These are phyloP conservation scores for Bruguiera sexangula DNA, from an alignment of 345 rosid genomes.

Conservation along the genomic window DNA sequence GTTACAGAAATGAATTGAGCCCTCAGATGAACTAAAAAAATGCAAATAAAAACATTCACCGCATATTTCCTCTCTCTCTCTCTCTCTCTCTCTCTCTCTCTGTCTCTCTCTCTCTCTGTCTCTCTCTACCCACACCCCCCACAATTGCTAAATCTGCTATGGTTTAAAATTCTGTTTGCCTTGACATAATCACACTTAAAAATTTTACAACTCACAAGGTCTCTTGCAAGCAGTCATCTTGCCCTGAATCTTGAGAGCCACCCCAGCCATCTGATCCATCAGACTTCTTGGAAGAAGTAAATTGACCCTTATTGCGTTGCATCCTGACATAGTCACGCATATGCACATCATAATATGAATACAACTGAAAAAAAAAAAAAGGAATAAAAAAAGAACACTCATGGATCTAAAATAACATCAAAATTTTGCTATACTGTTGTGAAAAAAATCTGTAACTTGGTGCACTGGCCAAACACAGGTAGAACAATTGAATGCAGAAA, in stretches of 20 bases:
- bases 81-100: too few relatives aligned
- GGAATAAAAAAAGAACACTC: background rate
- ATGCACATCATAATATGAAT: background rate
- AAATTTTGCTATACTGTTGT: too few relatives aligned
- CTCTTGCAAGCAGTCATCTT: slow-evolving; percentile 62
- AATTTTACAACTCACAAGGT: slow-evolving; percentile 52
- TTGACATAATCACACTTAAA: background rate
- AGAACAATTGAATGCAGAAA: too few relatives aligned
- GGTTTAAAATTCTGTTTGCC: background rate
- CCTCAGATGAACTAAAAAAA: background rate
- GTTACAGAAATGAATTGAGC: slow-evolving; percentile 5
- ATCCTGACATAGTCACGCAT: slow-evolving; percentile 46
- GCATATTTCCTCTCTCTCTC: background rate
- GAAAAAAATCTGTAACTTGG: too few relatives aligned
- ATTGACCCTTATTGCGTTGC: slow-evolving; percentile 98
- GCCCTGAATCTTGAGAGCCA: slow-evolving; percentile 60
- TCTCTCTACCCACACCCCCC: background rate
- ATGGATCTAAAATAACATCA: background rate
- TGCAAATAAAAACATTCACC: background rate
- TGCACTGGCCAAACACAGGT: too few relatives aligned
- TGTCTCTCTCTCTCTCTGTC: background rate
- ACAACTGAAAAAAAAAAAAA: background rate
- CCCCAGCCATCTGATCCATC: slow-evolving; percentile 61
- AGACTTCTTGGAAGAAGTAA: slow-evolving; percentile 74
- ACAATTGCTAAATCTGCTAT: background rate